Conservation (phyloP, 768 basidiomycete species). For the Podaxis rugospora region DNA sequence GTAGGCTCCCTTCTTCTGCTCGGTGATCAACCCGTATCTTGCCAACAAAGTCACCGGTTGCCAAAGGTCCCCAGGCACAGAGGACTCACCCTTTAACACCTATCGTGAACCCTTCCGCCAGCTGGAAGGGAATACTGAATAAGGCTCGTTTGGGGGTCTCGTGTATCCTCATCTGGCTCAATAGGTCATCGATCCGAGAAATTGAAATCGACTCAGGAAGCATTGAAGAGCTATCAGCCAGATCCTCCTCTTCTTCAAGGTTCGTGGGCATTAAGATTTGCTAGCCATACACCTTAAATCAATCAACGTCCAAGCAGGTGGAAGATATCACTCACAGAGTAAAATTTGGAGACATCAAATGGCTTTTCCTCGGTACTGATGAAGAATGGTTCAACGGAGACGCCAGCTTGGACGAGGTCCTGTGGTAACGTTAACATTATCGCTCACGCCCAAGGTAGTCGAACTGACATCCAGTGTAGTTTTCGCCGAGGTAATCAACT, state of each 20-base stretch:
- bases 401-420: constrained; percentile 81
- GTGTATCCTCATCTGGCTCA: constrained; percentile 76
- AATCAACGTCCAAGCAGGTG: not conserved
- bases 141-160: constrained; percentile 80
- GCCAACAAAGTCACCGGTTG: not conserved
- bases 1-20: constrained; percentile 80
- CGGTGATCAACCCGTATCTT: constrained; percentile 86
- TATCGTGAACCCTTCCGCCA: constrained; percentile 71
- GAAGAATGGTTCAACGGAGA: constrained; percentile 85
- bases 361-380: constrained; percentile 63
- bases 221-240: constrained; percentile 35
- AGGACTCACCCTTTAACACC: constrained; percentile 73
- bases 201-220: constrained; percentile 73
- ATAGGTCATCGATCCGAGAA: constrained; percentile 70
- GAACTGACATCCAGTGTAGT: constrained; percentile 63
- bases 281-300: constrained; percentile 27
- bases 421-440: constrained; percentile 22
- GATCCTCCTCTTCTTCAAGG: constrained; percentile 49
- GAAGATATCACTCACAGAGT: constrained; percentile 48
- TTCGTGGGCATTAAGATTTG: constrained; percentile 55
- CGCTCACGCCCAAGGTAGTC: not conserved
- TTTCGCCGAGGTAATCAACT: constrained; percentile 62
- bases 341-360: constrained; percentile 76
- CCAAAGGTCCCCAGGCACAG: not conserved
- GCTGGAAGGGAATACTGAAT: constrained; percentile 77